These are phyloP conservation scores for Globisporangium cylindrosporum DNA, from an alignment of 352 stramenopile species.

Conservation along the genomic window DNA sequence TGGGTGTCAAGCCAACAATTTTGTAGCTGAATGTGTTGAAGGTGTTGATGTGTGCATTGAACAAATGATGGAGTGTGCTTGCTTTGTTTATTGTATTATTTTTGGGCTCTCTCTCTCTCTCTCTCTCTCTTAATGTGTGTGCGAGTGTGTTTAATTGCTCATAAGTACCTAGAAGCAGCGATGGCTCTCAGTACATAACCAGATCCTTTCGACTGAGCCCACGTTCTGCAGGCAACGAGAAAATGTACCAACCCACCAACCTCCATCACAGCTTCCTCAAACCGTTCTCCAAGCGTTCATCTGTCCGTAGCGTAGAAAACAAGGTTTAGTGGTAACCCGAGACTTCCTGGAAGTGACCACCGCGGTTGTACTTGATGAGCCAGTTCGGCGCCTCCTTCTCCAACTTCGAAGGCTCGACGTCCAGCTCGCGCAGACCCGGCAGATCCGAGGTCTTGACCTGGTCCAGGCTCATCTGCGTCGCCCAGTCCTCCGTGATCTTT, in stretches of 20 bases:
- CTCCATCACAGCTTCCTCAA: neutral
- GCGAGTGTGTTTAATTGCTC: slow-evolving; percentile 10
- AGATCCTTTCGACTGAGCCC: neutral
- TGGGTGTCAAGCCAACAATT: neutral
- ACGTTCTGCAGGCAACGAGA: neutral
- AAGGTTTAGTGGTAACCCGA: slow-evolving; percentile 82
- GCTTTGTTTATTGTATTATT: slow-evolving; percentile 10
- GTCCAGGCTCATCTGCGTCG: slow-evolving; percentile 70
- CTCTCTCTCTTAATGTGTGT: slow-evolving; percentile 6
- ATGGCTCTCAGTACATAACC: neutral
- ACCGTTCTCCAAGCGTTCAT: neutral
- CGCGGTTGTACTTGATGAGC: slow-evolving; percentile 93
- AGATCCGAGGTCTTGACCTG: slow-evolving; percentile 83
- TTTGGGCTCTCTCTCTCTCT: neutral
- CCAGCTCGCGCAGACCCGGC: slow-evolving; percentile 74
- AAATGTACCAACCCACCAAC: neutral
- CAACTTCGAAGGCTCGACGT: slow-evolving; percentile 89
- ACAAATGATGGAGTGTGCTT: neutral
- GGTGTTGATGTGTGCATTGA: neutral
- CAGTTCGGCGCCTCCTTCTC: slow-evolving; percentile 96
- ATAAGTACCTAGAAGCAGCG: slow-evolving; percentile 9
- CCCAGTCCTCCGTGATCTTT: slow-evolving; percentile 79
- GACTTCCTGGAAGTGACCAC: slow-evolving; percentile 93
- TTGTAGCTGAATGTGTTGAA: neutral
- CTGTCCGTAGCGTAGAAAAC: slow-evolving; percentile 4